phyloP scores from a whole-genome alignment of 2,329 filamentous ascomycete genomes.

The Microsporum canis region DNA sequence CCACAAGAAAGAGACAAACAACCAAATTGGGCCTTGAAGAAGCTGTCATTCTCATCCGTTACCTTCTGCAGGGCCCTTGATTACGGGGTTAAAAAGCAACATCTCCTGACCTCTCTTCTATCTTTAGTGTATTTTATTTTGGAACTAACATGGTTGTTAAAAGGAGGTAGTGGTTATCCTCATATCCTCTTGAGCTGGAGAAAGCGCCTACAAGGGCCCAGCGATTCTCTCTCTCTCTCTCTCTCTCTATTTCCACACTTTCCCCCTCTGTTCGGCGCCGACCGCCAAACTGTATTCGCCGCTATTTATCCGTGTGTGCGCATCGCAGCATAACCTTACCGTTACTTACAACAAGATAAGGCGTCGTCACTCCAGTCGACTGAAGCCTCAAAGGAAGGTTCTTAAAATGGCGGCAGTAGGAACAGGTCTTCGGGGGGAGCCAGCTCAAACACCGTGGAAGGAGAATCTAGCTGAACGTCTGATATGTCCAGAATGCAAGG shows the following conservation, averaged over 20 bases:
- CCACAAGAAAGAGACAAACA: constrained; percentile 7
- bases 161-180: constrained; percentile 20
- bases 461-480: constrained; percentile 80
- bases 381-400: constrained; percentile 16
- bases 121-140: constrained; percentile 6
- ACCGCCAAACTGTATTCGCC: constrained; percentile 60
- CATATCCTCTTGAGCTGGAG: not conserved
- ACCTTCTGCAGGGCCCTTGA: constrained; percentile 8
- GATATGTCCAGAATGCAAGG: constrained; percentile 82
- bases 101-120: not conserved
- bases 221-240: not conserved
- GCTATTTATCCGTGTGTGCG: constrained; percentile 52
- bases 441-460: constrained; percentile 46
- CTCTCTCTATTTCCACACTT: not conserved
- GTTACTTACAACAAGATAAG: constrained; percentile 36
- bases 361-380: constrained; percentile 30
- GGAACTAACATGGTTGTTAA: constrained; percentile 25
- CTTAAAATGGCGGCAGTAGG: constrained; percentile 29
- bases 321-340: constrained; percentile 37
- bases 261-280: not conserved
- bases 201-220: not conserved
- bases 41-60: constrained; percentile 11
- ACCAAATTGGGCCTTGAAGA: constrained; percentile 12
- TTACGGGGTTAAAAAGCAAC: constrained; percentile 3
- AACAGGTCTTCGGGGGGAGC: constrained; percentile 34